Evolutionary conservation across 1,139 yeast species (phyloP).

Genomic region (Saccharomycopsis hybrid): DNA sequence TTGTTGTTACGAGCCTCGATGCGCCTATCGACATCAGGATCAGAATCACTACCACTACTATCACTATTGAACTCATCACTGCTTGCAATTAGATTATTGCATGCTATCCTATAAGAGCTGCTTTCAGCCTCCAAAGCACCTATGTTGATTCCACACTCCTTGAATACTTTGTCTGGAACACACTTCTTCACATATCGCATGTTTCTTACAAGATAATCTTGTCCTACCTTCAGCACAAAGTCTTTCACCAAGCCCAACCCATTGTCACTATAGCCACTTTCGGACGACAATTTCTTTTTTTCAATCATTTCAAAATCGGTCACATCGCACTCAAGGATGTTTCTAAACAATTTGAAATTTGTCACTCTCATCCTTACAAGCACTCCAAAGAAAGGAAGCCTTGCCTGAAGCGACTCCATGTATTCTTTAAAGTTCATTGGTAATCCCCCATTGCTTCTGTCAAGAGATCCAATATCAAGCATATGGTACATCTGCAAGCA

Average conservation of each 20-base stretch:
- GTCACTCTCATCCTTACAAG: slow-evolving; percentile 1
- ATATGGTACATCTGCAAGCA: slow-evolving; percentile 1
- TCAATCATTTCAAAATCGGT: background rate
- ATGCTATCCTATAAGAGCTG: too few species aligned
- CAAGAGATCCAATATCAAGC: slow-evolving; percentile 1
- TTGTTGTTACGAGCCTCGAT: too few species aligned
- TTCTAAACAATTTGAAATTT: slow-evolving; percentile 1
- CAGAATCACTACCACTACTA: too few species aligned
- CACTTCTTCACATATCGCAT: background rate
- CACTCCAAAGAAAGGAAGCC: slow-evolving; percentile 2
- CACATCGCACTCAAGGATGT: background rate
- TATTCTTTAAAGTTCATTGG: background rate
- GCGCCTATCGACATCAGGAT: too few species aligned
- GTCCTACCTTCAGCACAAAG: background rate
- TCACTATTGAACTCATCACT: too few species aligned
- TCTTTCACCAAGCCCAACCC: background rate
- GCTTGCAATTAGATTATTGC: too few species aligned
- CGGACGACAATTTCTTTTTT: background rate
- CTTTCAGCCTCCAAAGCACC: too few species aligned
- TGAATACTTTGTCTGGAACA: background rate
- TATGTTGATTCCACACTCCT: background rate
- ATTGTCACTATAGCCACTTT: background rate
- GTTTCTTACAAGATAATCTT: background rate
- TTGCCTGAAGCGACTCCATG: background rate
- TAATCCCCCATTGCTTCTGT: background rate